Evolutionary conservation across 2,329 filamentous ascomycete genomes (phyloP).

Genomic region (Rutstroemia sydowiana): DNA sequence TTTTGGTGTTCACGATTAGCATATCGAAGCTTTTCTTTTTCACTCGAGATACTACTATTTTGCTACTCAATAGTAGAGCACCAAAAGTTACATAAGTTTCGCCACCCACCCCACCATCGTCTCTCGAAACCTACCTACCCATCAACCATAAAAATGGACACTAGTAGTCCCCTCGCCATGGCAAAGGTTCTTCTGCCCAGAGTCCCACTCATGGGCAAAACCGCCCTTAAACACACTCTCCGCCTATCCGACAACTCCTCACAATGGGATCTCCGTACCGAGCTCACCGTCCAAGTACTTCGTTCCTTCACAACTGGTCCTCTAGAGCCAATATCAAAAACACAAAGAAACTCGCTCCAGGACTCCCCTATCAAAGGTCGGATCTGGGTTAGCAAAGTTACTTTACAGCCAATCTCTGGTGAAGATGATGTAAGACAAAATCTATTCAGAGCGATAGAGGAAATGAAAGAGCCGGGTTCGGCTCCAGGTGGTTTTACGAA

Average conservation of each 20-base stretch:
- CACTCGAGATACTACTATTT: too few relatives aligned
- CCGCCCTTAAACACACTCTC: slow-evolving; percentile 56
- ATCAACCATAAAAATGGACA: slow-evolving; percentile 18
- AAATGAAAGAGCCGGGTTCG: slow-evolving; percentile 35
- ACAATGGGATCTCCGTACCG: slow-evolving; percentile 73
- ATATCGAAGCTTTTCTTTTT: too few relatives aligned
- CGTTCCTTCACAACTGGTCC: slow-evolving; percentile 48
- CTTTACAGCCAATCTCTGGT: slow-evolving; percentile 50
- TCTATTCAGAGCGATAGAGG: slow-evolving; percentile 50
- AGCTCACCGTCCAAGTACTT: slow-evolving; percentile 63
- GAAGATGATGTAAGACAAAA: slow-evolving; percentile 48
- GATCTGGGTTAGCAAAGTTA: slow-evolving; percentile 73
- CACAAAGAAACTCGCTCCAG: slow-evolving; percentile 53
- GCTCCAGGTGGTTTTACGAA: slow-evolving; percentile 29
- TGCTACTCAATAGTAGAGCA: too few relatives aligned
- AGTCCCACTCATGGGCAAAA: slow-evolving; percentile 54
- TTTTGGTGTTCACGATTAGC: too few relatives aligned
- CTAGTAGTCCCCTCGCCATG: slow-evolving; percentile 28
- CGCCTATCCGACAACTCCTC: slow-evolving; percentile 60
- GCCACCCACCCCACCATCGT: not conserved
- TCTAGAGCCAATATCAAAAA: slow-evolving; percentile 42
- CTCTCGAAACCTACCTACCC: too few relatives aligned
- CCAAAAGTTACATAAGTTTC: not conserved
- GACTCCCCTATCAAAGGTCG: slow-evolving; percentile 67
- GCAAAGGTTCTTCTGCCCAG: slow-evolving; percentile 37